Evolutionary conservation across 257 asterid genomes (phyloP).

Genomic region (Hygrophila difformis): DNA sequence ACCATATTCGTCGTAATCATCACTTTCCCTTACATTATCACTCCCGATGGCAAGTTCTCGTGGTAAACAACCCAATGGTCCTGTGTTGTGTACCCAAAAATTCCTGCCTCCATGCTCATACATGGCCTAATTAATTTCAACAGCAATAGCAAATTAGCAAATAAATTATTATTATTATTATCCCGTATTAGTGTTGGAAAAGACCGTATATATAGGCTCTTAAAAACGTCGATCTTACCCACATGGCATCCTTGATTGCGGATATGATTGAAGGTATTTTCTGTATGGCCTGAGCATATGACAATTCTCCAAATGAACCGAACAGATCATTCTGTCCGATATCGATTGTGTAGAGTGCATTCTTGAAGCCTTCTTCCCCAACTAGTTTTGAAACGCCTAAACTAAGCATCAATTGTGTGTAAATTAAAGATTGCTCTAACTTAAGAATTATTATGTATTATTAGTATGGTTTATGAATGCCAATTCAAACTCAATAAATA

Average conservation of each 20-base stretch:
- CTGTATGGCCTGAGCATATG: conserved; percentile 26
- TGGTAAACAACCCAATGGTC: conserved; percentile 50
- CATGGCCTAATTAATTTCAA: conserved; percentile 13
- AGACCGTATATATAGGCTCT: too few species aligned
- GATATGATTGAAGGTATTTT: conserved; percentile 41
- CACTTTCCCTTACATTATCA: neutral
- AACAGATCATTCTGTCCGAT: conserved; percentile 50
- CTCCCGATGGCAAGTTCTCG: conserved; percentile 21
- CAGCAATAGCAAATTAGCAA: neutral
- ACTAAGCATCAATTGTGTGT: neutral
- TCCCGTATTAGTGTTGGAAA: too few species aligned
- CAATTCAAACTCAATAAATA: too few species aligned
- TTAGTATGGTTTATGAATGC: too few species aligned
- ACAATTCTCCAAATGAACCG: conserved; percentile 16
- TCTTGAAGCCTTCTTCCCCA: conserved; percentile 22
- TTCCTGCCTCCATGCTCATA: conserved; percentile 37
- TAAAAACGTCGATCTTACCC: conserved; percentile 17
- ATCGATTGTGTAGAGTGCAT: conserved; percentile 37
- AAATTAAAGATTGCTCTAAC: too few species aligned
- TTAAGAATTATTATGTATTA: too few species aligned
- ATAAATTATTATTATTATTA: too few species aligned
- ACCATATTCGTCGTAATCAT: conserved; percentile 29
- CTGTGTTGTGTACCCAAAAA: conserved; percentile 46
- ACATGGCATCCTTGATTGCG: conserved; percentile 32
- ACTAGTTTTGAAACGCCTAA: conserved; percentile 15